Evolutionary conservation across 2,329 filamentous ascomycete genomes (phyloP), one percentile per base, ranked within the genome.

Genomic region (Colletotrichum truncatum): DNA sequence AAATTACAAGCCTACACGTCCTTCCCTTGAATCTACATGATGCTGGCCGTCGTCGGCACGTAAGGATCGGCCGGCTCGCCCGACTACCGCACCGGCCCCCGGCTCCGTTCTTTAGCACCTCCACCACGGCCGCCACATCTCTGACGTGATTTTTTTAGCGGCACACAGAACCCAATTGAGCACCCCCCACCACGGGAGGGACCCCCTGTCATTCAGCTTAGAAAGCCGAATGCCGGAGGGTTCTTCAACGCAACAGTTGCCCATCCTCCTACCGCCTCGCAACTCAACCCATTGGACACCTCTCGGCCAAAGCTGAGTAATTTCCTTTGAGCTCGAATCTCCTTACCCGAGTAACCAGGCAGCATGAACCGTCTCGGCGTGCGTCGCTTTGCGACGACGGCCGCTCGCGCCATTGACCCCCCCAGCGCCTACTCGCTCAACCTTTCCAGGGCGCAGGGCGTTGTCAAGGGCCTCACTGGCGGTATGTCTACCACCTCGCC

Each of bases 391-490:
- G 85, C 88, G 60, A 87, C 87, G 21, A 87, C 87, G 65, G 87
- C 88, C 66, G 80, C 80, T 65, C 81, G 80, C 66, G 77, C 79
- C 54, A 77, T 77, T 7, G 77, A 77, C 61, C 76, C 77, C 43
- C 83, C 85, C 38, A 82, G 83, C 77, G 74, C 86, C 46, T 88
- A 93, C 73, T 89, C 89, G 26, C 82, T 95, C 67, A 86, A 86
- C 68, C 89, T 97, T 64, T 93, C 93, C 41, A 89, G 89, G 74
- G 92, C 92, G 28, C 94, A 97, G 77, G 91, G 93, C 61, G 81
- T 93, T 64, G 90, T 93, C 52, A 87, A 91, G 75, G 91, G 93
- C 48, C 85, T 98, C 71, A 89, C 93, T 58, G 93, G 92, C 83
- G 94, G 93, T 96, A 86, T 67, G 80, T 67, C n/a, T n/a, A n/a